Evolutionary conservation across 2,329 filamentous ascomycete genomes (phyloP).

Genomic region (Endocalyx cinctus): DNA sequence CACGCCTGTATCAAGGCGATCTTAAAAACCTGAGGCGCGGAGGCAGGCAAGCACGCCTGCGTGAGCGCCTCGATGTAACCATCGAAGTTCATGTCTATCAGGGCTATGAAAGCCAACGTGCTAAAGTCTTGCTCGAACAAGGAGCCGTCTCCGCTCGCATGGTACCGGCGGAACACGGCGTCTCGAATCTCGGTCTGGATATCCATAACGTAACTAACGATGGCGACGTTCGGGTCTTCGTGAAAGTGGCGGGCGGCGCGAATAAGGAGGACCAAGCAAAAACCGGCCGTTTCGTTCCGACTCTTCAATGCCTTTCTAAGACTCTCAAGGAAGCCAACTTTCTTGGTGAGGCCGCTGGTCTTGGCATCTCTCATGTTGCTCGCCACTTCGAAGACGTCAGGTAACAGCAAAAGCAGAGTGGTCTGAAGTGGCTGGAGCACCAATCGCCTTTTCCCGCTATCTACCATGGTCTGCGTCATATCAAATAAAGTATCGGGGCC

Average conservation of each 20-base stretch:
- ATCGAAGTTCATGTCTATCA: constrained; percentile 58
- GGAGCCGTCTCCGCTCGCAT: constrained; percentile 40
- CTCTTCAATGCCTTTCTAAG: constrained; percentile 60
- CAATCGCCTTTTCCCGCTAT: constrained; percentile 51
- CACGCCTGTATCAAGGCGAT: constrained; percentile 59
- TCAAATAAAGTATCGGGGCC: constrained; percentile 65
- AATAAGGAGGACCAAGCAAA: constrained; percentile 59
- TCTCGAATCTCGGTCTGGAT: constrained; percentile 65
- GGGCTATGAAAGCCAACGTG: constrained; percentile 62
- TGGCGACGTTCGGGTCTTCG: constrained; percentile 56
- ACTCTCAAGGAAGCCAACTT: constrained; percentile 60
- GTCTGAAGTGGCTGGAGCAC: constrained; percentile 60
- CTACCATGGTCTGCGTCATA: constrained; percentile 59
- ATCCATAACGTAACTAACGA: constrained; percentile 64
- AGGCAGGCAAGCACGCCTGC: constrained; percentile 51
- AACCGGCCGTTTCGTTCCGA: constrained; percentile 62
- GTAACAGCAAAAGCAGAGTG: constrained; percentile 57
- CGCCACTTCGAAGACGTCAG: constrained; percentile 66
- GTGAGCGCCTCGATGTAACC: constrained; percentile 52
- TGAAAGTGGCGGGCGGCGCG: constrained; percentile 61
- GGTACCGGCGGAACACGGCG: constrained; percentile 55
- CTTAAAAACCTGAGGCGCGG: constrained; percentile 56
- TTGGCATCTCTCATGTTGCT: constrained; percentile 63
- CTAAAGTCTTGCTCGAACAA: constrained; percentile 60
- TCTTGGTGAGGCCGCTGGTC: constrained; percentile 58